A percentile compares a stretch with the other conserved stretches of the same genome.
These are phyloP conservation scores for Phylloboletellus chloephorus DNA, from an alignment of 1,284 basidiomycete species.

Conservation along the genomic window DNA sequence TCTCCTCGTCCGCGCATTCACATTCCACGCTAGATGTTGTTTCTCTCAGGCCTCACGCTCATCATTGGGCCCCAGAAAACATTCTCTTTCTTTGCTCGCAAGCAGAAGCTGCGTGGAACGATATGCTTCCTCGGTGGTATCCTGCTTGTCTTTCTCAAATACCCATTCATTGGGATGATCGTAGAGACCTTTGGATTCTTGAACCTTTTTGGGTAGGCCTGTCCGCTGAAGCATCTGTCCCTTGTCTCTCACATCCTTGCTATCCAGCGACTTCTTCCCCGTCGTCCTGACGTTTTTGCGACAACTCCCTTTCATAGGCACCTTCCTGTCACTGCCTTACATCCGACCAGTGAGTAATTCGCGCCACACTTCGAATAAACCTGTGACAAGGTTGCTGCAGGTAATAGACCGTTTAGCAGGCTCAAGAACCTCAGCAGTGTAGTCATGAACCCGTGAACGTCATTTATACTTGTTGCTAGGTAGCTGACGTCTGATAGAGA, in stretches of 20 bases:
- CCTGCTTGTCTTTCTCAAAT: slow-evolving; percentile 82
- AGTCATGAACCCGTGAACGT: slow-evolving; percentile 15
- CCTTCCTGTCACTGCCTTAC: slow-evolving; percentile 81
- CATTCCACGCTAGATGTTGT: slow-evolving; percentile 63
- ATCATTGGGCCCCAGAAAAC: slow-evolving; percentile 97
- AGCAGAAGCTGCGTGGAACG: slow-evolving; percentile 94
- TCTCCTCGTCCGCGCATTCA: slow-evolving; percentile 3
- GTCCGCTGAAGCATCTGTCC: too few relatives aligned
- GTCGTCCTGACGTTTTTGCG: slow-evolving; percentile 94
- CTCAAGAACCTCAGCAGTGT: slow-evolving; percentile 73
- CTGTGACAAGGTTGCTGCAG: slow-evolving; percentile 33
- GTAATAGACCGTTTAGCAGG: slow-evolving; percentile 70
- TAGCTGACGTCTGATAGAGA: slow-evolving; percentile 13
- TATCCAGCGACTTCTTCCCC: slow-evolving; percentile 93
- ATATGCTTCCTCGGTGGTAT: slow-evolving; percentile 89
- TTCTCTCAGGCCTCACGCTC: slow-evolving; percentile 85
- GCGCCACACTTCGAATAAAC: slow-evolving; percentile 1
- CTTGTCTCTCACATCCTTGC: slow-evolving; percentile 11
- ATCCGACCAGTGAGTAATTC: slow-evolving; percentile 55
- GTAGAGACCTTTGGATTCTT: slow-evolving; percentile 96
- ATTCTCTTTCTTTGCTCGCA: slow-evolving; percentile 96
- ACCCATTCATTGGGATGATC: slow-evolving; percentile 90
- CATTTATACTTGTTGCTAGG: slow-evolving; percentile 5
- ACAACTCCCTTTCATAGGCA: slow-evolving; percentile 91
- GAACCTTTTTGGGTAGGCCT: slow-evolving; percentile 92